phyloP scores from a whole-genome alignment of 1,284 basidiomycete species.

The Papiliotrema laurentii region DNA sequence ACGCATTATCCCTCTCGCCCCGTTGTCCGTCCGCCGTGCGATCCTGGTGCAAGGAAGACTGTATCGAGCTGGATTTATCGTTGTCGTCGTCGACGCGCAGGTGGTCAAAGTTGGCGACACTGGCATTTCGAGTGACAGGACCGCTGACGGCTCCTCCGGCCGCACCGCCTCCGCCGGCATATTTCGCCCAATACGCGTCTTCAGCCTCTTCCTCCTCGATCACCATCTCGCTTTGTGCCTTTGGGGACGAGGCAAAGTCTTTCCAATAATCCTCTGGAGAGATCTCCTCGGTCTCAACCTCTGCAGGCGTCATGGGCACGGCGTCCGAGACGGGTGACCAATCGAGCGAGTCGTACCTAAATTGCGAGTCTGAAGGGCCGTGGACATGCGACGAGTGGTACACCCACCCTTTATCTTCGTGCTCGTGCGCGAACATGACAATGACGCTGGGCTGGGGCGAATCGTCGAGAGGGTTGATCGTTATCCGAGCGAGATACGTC shows the following conservation, averaged over 20 bases:
- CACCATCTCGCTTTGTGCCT: background rate
- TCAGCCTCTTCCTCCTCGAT: slow-evolving; percentile 19
- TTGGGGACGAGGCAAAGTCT: slow-evolving; percentile 14
- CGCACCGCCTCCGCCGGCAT: slow-evolving; percentile 11
- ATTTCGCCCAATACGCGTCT: slow-evolving; percentile 41
- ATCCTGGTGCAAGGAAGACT: background rate
- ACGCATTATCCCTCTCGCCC: background rate
- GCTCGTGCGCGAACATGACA: slow-evolving; percentile 8
- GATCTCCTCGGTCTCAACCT: background rate
- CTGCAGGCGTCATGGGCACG: background rate
- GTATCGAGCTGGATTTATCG: background rate
- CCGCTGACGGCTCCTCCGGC: slow-evolving; percentile 1
- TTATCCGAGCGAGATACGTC: slow-evolving; percentile 10
- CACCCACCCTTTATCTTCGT: slow-evolving; percentile 27
- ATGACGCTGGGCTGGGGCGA: slow-evolving; percentile 1
- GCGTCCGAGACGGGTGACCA: background rate
- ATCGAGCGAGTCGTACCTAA: background rate
- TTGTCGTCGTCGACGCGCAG: background rate
- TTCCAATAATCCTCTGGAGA: slow-evolving; percentile 31
- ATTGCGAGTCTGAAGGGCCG: background rate
- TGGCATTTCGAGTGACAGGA: background rate
- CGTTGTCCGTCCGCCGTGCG: background rate
- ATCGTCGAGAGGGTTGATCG: background rate
- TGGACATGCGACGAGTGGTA: slow-evolving; percentile 19
- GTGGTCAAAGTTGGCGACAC: background rate